phyloP scores from a whole-genome alignment of 495 filamentous ascomycete species.

The Penicillium cataractarum region DNA sequence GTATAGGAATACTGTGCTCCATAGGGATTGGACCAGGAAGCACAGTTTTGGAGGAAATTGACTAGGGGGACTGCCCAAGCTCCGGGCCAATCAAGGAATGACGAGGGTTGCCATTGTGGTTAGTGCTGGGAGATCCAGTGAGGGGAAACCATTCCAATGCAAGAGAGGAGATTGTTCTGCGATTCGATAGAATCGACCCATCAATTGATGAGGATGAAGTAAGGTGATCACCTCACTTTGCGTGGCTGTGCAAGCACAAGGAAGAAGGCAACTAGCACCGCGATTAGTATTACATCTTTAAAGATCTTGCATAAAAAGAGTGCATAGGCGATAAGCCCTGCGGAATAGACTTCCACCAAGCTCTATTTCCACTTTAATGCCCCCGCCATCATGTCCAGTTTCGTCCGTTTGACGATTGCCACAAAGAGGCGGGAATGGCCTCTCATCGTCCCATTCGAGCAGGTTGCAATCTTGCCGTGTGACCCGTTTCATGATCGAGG shows the following conservation, averaged over 20 bases:
- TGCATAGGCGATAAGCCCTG: not conserved
- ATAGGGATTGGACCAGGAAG: not conserved
- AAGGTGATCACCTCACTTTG: not conserved
- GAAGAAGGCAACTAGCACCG: not conserved
- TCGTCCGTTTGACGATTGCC: not conserved
- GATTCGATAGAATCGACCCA: not conserved
- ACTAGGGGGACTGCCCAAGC: not conserved
- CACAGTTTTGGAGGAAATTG: not conserved
- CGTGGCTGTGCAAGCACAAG: not conserved
- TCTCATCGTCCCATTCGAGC: not conserved
- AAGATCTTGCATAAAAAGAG: not conserved
- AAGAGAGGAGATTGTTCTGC: not conserved
- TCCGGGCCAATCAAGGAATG: not conserved
- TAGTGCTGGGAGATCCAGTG: slow-evolving; percentile 1
- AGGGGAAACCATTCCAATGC: not conserved
- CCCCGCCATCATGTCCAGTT: not conserved
- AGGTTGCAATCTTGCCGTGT: not conserved
- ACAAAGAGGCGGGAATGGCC: not conserved
- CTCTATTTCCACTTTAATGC: not conserved
- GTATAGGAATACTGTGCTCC: not conserved
- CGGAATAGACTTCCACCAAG: not conserved
- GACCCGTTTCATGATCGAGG: not conserved
- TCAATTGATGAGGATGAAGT: not conserved
- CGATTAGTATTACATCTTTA: not conserved
- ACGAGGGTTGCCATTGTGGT: not conserved